Evolutionary conservation across 345 rosid species (phyloP).

Genomic region (Populus tremula): DNA sequence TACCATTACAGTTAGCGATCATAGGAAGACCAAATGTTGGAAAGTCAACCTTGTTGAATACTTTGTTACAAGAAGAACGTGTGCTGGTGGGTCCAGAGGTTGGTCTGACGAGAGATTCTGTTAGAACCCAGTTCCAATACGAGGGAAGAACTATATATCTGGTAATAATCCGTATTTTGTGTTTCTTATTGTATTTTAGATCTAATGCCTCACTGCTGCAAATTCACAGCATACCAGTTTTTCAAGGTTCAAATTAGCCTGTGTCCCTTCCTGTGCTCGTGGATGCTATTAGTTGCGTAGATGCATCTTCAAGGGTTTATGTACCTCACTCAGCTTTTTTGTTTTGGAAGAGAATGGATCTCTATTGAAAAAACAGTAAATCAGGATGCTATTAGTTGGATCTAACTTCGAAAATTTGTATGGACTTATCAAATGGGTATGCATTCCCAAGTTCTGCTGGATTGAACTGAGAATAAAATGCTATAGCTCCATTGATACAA

Average conservation of each 20-base stretch:
- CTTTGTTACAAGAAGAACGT: constrained; percentile 86
- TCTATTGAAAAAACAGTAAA: too few relatives aligned
- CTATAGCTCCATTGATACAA: too few relatives aligned
- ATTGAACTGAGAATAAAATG: too few relatives aligned
- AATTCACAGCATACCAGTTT: neutral
- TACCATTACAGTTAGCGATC: constrained; percentile 89
- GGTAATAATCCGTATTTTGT: constrained; percentile 38
- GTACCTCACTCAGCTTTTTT: too few relatives aligned
- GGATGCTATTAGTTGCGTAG: too few relatives aligned
- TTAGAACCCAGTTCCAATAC: constrained; percentile 76
- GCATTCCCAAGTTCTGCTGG: too few relatives aligned
- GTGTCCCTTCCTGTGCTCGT: too few relatives aligned
- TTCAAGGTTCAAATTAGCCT: neutral
- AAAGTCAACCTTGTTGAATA: constrained; percentile 85
- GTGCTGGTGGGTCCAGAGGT: constrained; percentile 97
- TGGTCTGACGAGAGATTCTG: constrained; percentile 93
- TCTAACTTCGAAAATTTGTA: neutral
- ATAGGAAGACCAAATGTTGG: constrained; percentile 96
- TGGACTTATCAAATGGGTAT: too few relatives aligned
- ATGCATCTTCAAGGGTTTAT: too few relatives aligned
- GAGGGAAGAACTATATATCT: constrained; percentile 76
- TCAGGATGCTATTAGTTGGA: neutral
- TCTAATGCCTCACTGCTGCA: neutral
- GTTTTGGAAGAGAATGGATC: too few relatives aligned
- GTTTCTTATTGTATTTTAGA: neutral